These are phyloP conservation scores for Colletotrichum magnum DNA, from an alignment of 2,329 filamentous ascomycete species.

Conservation along the genomic window DNA sequence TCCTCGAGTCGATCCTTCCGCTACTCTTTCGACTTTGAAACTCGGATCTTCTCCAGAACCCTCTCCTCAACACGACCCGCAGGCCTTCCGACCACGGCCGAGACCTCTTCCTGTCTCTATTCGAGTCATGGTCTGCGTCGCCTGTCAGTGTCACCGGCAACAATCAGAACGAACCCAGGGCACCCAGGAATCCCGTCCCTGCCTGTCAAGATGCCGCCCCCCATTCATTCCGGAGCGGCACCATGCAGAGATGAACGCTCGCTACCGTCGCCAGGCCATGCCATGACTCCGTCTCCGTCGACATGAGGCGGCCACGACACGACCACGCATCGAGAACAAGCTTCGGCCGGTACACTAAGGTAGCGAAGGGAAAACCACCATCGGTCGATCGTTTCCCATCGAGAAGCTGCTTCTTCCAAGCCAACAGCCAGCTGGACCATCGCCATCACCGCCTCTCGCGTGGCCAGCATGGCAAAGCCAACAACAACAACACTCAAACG, in stretches of 20 bases:
- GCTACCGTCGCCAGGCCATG: not conserved
- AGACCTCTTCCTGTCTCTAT: slow-evolving; percentile 20
- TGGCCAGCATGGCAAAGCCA: slow-evolving; percentile 1
- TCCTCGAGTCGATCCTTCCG: not conserved
- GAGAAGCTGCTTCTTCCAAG: not conserved
- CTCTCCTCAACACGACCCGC: slow-evolving; percentile 18
- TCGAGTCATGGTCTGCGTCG: slow-evolving; percentile 28
- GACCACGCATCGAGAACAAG: not conserved
- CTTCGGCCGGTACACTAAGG: no score
- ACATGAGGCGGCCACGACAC: not conserved
- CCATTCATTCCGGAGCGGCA: slow-evolving; percentile 6
- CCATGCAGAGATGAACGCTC: slow-evolving; percentile 22
- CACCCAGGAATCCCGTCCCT: slow-evolving; percentile 5
- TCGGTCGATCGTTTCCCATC: not conserved
- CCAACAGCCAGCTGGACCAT: not conserved
- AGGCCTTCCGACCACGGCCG: slow-evolving; percentile 25
- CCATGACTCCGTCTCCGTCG: not conserved
- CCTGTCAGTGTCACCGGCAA: slow-evolving; percentile 8
- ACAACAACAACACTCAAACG: not conserved
- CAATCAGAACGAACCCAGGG: slow-evolving; percentile 5
- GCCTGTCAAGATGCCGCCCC: not conserved
- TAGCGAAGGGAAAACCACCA: not conserved
- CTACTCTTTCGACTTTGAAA: slow-evolving; percentile 23
- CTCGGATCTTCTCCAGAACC: slow-evolving; percentile 28
- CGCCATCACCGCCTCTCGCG: slow-evolving; percentile 3